Percentiles rank a stretch among this genome's conserved stretches.
Evolutionary conservation across 1,284 basidiomycete species (phyloP).

Genomic region (Caloboletus inedulis): DNA sequence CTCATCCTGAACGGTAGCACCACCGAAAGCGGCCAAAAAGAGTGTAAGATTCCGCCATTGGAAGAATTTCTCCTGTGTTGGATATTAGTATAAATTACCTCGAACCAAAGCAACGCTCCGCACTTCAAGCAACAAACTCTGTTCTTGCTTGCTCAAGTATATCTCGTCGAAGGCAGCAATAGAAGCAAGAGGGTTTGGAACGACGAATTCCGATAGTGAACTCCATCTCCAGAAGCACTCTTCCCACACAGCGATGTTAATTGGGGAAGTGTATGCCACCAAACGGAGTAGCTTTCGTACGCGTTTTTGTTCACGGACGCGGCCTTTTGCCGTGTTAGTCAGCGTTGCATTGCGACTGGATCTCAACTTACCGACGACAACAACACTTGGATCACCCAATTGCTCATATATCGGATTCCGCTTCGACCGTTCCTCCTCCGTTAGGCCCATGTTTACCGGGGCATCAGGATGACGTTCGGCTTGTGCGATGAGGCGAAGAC

Average conservation of each 20-base stretch:
- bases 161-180: conserved; percentile 36
- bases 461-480: conserved; percentile 60
- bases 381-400: conserved; percentile 67
- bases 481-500: conserved; percentile 62
- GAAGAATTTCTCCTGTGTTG: conserved; percentile 62
- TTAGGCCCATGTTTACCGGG: conserved; percentile 46
- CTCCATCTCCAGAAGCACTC: conserved; percentile 75
- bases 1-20: conserved; percentile 58
- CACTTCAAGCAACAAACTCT: conserved; percentile 42
- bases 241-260: conserved; percentile 76
- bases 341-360: background rate
- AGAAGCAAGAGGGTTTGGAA: conserved; percentile 35
- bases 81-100: conserved; percentile 10
- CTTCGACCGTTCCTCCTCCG: conserved; percentile 60
- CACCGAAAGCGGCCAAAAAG: conserved; percentile 75
- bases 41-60: conserved; percentile 89
- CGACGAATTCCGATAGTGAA: conserved; percentile 48
- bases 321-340: conserved; percentile 39
- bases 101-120: background rate
- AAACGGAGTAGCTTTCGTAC: conserved; percentile 69
- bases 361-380: conserved; percentile 57
- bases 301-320: conserved; percentile 78
- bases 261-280: conserved; percentile 59
- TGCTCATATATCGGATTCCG: conserved; percentile 73
- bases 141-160: conserved; percentile 35